Evolutionary conservation across 352 stramenopile genomes (phyloP), one percentile per base, ranked within the genome.

Genomic region (Globisporangium nunn): DNA sequence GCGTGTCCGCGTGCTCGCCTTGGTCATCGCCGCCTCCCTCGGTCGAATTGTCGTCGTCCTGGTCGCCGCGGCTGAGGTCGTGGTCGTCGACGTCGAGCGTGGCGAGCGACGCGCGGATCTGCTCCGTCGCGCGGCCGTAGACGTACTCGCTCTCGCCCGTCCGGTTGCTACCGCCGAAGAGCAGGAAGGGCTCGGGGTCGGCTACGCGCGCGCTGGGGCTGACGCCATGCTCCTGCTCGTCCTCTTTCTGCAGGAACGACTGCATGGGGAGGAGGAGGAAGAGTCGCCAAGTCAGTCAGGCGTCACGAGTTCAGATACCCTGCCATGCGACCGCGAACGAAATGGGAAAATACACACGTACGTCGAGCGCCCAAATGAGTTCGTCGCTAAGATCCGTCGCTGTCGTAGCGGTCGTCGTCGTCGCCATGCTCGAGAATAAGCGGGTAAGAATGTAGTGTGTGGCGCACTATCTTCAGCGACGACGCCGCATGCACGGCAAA

Each of bases 311-410:
- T 23, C 18, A 43, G 37, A 43, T 14, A 29, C 17, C n/a, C 28
- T 48, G 43, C 43, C 43, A 30, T 48, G 43, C 43, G 43, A 48
- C 43, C 41, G 41, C 18, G 35, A 12, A 3, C 8, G 35, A 43
- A 47, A 48, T 56, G 39, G 23, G n/a, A 52, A 52, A 35, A 43
- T 35, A 33, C 53, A 23, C 18, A 74, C 73, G 63, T 68, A 91
- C 80, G 58, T 91, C 80, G 52, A 88, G 64, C 41, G 80, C 83
- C 63, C 75, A 82, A 54, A 88, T 67, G 51, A 85, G 67, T 54
- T 87, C 80, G 59, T 91, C 80, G 29, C 74, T 81, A 58, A 91
- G 72, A 54, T 88, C 74, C 52, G 64, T 71, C 56, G 63, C 68
- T 67, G 81, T 82, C 47, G 40, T 1, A 14, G 35, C 53, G 18